phyloP scores from a whole-genome alignment of 495 filamentous ascomycete species.

The Penicillium steckii region DNA sequence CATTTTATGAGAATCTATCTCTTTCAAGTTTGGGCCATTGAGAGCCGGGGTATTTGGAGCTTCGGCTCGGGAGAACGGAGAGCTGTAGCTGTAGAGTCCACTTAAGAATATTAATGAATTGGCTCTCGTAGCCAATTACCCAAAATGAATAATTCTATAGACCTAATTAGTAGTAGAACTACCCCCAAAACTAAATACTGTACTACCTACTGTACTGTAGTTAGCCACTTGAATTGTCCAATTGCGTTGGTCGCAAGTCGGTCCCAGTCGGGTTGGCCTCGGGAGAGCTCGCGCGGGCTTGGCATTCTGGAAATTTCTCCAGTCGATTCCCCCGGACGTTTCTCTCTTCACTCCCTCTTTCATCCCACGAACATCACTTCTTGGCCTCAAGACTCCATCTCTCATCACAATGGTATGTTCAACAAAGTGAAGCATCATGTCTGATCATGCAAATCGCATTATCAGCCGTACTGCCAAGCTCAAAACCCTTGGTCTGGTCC shows the following conservation, averaged over 20 bases:
- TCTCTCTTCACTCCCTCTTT: slow-evolving; percentile 31
- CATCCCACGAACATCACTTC: slow-evolving; percentile 31
- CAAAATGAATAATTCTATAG: no score
- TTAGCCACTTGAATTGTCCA: no score
- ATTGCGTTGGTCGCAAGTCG: no score
- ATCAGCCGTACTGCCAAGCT: slow-evolving; percentile 2
- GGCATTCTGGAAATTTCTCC: slow-evolving; percentile 59
- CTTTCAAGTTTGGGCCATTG: background rate
- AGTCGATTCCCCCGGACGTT: slow-evolving; percentile 35
- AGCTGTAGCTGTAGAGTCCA: background rate
- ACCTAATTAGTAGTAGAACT: no score
- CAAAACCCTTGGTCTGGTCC: background rate
- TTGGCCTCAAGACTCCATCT: slow-evolving; percentile 26
- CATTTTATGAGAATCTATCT: slow-evolving; percentile 5
- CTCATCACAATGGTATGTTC: slow-evolving; percentile 28
- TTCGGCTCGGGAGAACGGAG: slow-evolving; percentile 20
- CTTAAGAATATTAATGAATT: no score
- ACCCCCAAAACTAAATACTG: no score
- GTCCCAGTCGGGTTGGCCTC: slow-evolving; percentile 27
- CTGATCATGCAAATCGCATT: background rate
- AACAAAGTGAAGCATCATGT: background rate
- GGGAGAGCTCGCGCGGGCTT: slow-evolving; percentile 43
- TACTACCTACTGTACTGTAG: background rate
- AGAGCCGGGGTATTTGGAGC: slow-evolving; percentile 2
- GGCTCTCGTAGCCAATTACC: no score